Percentiles rank a stretch among this genome's conserved stretches.
These are phyloP conservation scores for Oryza rufipogon DNA, from an alignment of 176 grass and related monocot genomes.

Conservation along the genomic window DNA sequence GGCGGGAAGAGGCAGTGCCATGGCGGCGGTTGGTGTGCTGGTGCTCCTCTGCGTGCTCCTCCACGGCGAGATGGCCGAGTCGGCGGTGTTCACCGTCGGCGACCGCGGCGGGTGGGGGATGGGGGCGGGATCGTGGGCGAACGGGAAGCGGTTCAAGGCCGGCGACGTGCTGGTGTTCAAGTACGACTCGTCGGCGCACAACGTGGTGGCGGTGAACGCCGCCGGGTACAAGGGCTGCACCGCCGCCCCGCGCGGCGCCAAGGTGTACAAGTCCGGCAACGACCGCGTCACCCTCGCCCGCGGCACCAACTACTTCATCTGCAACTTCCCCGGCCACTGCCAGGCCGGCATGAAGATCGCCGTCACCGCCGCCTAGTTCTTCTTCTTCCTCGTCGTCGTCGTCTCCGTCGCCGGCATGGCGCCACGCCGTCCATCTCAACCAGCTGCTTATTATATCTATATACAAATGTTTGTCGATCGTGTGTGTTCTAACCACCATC, in stretches of 20 bases:
- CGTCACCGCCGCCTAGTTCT: constrained; percentile 34
- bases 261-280: constrained; percentile 44
- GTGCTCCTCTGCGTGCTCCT: constrained; percentile 57
- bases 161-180: constrained; percentile 65
- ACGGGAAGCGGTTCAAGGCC: constrained; percentile 69
- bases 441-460: too few species aligned
- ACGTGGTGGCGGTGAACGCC: constrained; percentile 46
- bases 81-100: constrained; percentile 67
- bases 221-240: constrained; percentile 51
- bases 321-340: constrained; percentile 56
- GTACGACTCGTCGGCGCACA: constrained; percentile 46
- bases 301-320: constrained; percentile 64
- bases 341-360: constrained; percentile 64
- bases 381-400: too few species aligned
- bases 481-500: neutral
- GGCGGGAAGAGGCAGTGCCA: constrained; percentile 51
- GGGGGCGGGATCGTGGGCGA: constrained; percentile 47
- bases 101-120: constrained; percentile 59
- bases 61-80: constrained; percentile 20
- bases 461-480: neutral
- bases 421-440: too few species aligned
- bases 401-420: neutral
- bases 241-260: constrained; percentile 16
- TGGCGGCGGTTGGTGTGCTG: neutral
- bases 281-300: constrained; percentile 54